These are phyloP conservation scores for Cicer bijugum DNA, from an alignment of 306 rosid species.

Conservation along the genomic window DNA sequence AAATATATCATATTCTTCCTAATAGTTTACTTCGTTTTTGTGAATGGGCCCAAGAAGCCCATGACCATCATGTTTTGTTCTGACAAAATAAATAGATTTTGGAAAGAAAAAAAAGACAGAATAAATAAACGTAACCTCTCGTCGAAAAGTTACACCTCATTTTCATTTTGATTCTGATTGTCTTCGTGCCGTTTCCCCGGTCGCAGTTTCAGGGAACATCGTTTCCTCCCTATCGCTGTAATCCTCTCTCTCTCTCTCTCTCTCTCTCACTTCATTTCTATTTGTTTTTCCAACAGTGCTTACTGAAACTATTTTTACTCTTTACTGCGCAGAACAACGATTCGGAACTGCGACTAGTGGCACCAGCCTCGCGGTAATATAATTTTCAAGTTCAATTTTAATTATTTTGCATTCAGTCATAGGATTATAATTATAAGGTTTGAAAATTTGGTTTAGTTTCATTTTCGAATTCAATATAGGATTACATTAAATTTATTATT, in stretches of 20 bases:
- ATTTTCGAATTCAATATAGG: not conserved
- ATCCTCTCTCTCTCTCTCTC: not conserved
- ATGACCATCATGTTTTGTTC: too few species aligned
- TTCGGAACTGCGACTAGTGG: not conserved
- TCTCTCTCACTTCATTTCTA: not conserved
- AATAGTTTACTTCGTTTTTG: too few species aligned
- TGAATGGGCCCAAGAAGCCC: too few species aligned
- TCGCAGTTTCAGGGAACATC: not conserved
- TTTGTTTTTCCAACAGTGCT: not conserved
- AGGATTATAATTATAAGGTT: constrained; percentile 10
- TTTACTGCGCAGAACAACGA: constrained; percentile 28
- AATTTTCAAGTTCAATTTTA: not conserved
- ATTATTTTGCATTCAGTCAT: constrained; percentile 9
- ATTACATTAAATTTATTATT: not conserved
- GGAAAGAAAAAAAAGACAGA: not conserved
- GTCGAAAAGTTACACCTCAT: not conserved
- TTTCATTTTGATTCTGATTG: not conserved
- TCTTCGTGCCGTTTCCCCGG: not conserved
- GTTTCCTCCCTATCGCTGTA: not conserved
- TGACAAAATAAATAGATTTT: too few species aligned
- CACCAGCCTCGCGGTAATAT: not conserved
- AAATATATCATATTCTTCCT: too few species aligned
- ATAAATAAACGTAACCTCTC: not conserved
- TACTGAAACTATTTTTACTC: not conserved
- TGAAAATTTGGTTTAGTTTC: not conserved